Conservation (phyloP, 352 stramenopile species). For the Phytophthora ramorum region DNA sequence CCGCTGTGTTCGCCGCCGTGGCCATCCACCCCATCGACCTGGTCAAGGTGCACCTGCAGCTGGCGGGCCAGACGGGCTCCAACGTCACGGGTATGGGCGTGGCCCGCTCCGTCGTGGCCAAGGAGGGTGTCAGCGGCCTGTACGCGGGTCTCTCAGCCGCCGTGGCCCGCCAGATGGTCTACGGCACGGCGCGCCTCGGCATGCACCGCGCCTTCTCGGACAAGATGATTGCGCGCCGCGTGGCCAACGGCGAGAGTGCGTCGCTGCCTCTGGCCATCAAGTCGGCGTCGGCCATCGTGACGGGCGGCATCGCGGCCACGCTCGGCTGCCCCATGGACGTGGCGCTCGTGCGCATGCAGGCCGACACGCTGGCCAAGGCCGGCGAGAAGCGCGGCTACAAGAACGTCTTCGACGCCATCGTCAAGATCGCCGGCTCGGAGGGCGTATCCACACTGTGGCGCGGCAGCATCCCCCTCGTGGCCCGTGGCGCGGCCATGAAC, state of each 20-base stretch:
- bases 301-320: conserved; percentile 92
- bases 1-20: conserved; percentile 76
- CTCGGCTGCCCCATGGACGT: conserved; percentile 99
- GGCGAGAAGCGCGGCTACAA: conserved; percentile 97
- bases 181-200: conserved; percentile 83
- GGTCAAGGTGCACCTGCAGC: conserved; percentile 91
- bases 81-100: conserved; percentile 82
- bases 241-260: conserved; percentile 73
- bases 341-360: conserved; percentile 97
- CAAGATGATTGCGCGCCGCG: conserved; percentile 73
- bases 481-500: conserved; percentile 98
- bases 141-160: conserved; percentile 87
- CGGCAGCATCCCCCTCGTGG: conserved; percentile 93
- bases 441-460: conserved; percentile 92
- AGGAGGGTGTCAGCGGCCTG: conserved; percentile 83
- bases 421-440: conserved; percentile 89
- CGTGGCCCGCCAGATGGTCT: conserved; percentile 87
- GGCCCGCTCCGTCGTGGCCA: conserved; percentile 78
- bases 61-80: conserved; percentile 80
- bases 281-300: conserved; percentile 75
- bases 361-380: conserved; percentile 93
- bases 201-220: conserved; percentile 88
- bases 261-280: conserved; percentile 80
- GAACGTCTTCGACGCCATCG: conserved; percentile 97
- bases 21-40: conserved; percentile 93